Evolutionary conservation across 495 filamentous ascomycete species (phyloP), one percentile per base, ranked within the genome.

Genomic region (Xylaria acuta): DNA sequence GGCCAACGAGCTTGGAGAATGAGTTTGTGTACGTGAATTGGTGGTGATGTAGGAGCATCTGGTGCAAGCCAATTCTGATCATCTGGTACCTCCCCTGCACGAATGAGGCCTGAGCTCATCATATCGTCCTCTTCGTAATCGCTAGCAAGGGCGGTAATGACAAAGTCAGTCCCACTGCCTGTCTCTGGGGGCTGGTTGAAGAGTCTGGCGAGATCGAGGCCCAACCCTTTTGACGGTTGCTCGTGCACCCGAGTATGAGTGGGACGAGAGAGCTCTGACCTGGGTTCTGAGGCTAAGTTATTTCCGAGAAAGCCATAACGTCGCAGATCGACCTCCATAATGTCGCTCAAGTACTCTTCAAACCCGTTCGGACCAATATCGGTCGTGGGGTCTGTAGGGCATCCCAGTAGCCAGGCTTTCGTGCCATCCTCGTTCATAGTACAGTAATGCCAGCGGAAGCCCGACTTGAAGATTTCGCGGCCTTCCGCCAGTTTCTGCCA

Each of bases 361-460:
- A 87, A 82, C 11, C 85, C 85, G 51, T 86, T 87, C 34, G 81
- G 80, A 1, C 85, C 84, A 38, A 92, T 85, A 47, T 90, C 86
- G 36, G 80, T 83, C 16, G 80, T 77, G 3, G 79, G 78, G 49
- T 97, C 94, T 5, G 91, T 92, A 11, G 91, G 91, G 77, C 94
- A 97, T 27, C 96, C 96, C n/a, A 99, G 86, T 9, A 99, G 84
- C 94, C 97, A 99, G 12, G 94, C 95, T 75, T 97, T 97, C 3
- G 96, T 98, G 1, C 94, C 94, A 68, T 94, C 91, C 73, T 96
- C 90, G 78, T 97, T 94, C 80, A 97, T 90, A 0, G 93, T 94
- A 78, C 96, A 98, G 78, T 99, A 99, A 80, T 98, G 95, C 97
- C 97, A 98, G 63, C 94, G 90, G 79, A 94, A 98, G 12, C 91